Evolutionary conservation across 345 rosid species (phyloP), one percentile per base, ranked within the genome.

Genomic region (Linum trigynum): DNA sequence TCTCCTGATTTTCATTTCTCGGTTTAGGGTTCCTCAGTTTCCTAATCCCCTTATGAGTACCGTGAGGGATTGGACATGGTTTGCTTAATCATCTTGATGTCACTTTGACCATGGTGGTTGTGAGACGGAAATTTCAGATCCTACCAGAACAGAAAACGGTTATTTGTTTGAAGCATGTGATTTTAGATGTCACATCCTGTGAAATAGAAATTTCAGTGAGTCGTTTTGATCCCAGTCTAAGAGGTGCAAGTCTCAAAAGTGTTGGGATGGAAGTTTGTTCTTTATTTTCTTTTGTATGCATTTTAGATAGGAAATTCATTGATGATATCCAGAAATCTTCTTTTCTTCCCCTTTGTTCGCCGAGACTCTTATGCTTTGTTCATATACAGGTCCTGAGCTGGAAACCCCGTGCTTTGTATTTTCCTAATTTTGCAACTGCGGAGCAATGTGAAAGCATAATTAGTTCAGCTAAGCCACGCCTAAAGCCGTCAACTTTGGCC

Each of bases 321-420:
- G 32, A 23, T 23, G 32, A 23, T 23, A 23, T 23, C 32, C 32
- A 23, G 32, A 23, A 23, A 23, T 23, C 14, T 48, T 5, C 53
- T 3, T 6, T 7, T 6, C 3, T 3, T 39, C 23, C 35, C 23
- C 64, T 57, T 55, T 37, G 10, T 9, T 5, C 57, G 45, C n/a
- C 1, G 63, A 16, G 41, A 4, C 37, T 38, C 32, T 32, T 35
- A 10, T 10, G 23, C 41, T 40, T 39, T 59, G 38, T 2, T 59
- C 23, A 11, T 42, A 23, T 71, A 67, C 72, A 89, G 96, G 83
- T 82, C 62, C 76, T 85, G 75, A 89, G 96, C 70, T 89, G 92
- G 92, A 75, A 53, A 64, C 90, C 90, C 7, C 82, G 90, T 7
- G 83, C 85, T 42, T 61, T 83, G 57, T 83, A 82, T 71, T 86